Base-by-base conservation (phyloP, 2,329 filamentous ascomycete species). In the Fusarium euwallaceae region DNA sequence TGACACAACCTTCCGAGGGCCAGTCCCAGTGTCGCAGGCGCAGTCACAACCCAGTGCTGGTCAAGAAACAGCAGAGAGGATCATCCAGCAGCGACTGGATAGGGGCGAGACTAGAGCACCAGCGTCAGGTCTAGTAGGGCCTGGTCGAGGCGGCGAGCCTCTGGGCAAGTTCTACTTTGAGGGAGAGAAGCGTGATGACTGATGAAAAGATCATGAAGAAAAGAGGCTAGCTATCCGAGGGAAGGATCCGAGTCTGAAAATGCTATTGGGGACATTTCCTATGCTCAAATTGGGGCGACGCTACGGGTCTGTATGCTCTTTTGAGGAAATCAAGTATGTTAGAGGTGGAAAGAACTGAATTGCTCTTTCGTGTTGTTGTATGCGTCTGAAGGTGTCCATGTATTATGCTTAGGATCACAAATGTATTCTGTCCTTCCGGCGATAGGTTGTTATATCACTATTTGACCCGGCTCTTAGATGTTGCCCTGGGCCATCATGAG, bases 141-240 rank as follows among this genome's bases (percentile, higher is more conserved):
- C 87, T 1, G 84, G 84, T 10, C 82, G 84, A 32, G 83, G 82
- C 41, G 86, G 82, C 6, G 86, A 87, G 56, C 80, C 86, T 12
- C 76, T 91, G 61, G 90, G 90, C 16, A 88, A 87, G 71, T 91
- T 91, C 76, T 90, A 89, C 73, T 92, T 92, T 76, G 91, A 92
- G 78, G 86, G 87, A 14, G 75, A 79, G 27, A 77, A 66, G 53
- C 73, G 75, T 39, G 73, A 76, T 12, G 72, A 75, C 20, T 74
- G 61, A 69, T 48, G 36, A 41, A 16, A 6, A 6, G 39, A 11
- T 37, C 22, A 32, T 29, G 24, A 48, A 6, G 41, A 58, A 63
- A 48, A 53, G 56, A 60, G 32, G 27, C 20, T 24, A 51, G 45
- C 9, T 51, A 16, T 41, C 14, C 11, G 20, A 62, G 36, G 43